These are phyloP conservation scores for Sparassis latifolia DNA, from an alignment of 1,284 basidiomycete genomes.

Conservation along the genomic window DNA sequence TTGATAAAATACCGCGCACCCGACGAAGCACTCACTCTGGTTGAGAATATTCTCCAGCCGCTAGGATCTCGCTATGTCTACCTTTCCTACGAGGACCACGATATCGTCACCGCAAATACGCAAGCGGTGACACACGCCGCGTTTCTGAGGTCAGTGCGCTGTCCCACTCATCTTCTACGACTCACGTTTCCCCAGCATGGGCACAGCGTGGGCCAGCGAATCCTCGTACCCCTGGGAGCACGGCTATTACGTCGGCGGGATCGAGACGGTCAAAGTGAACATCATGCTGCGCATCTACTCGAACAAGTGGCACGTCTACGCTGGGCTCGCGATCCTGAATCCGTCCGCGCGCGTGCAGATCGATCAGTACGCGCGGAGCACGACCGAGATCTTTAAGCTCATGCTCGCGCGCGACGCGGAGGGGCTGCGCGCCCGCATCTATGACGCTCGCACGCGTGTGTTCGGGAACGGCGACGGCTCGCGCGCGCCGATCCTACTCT, in stretches of 20 bases:
- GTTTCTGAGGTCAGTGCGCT: constrained; percentile 71
- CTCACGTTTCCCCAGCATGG: constrained; percentile 64
- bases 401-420: constrained; percentile 81
- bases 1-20: constrained; percentile 86
- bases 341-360: constrained; percentile 90
- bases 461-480: constrained; percentile 47
- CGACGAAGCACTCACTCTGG: constrained; percentile 66
- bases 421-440: constrained; percentile 67
- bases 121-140: constrained; percentile 98
- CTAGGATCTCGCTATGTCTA: constrained; percentile 88
- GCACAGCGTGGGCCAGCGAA: constrained; percentile 86
- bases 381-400: constrained; percentile 90
- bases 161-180: not conserved
- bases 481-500: constrained; percentile 73
- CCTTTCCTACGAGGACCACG: constrained; percentile 93
- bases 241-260: constrained; percentile 91
- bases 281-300: constrained; percentile 94
- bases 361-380: constrained; percentile 81
- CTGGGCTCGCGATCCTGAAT: constrained; percentile 94
- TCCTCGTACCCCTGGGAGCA: constrained; percentile 93
- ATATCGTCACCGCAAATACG: constrained; percentile 94
- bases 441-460: constrained; percentile 71
- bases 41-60: constrained; percentile 81
- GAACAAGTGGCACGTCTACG: constrained; percentile 99
- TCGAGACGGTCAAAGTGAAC: constrained; percentile 98